A percentile compares a stretch with the other conserved stretches of the same genome.
phyloP scores from a whole-genome alignment of 192 early-diverging fungal species.

The Linderina pennispora region DNA sequence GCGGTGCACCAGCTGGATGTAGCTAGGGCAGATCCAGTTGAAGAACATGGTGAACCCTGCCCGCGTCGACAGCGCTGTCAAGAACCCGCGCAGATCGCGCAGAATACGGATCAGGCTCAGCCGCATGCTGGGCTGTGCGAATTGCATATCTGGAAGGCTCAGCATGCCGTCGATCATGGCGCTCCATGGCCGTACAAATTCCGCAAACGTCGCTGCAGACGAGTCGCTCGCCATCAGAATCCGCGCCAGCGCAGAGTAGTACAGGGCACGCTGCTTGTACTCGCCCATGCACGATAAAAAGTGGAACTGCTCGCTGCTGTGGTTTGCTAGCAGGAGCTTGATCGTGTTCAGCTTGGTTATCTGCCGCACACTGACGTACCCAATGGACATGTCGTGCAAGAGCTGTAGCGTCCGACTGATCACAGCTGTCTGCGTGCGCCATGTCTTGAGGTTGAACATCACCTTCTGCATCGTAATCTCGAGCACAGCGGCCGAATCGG shows the following conservation, averaged over 20 bases:
- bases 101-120: slow-evolving; percentile 56
- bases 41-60: slow-evolving; percentile 66
- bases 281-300: slow-evolving; percentile 61
- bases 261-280: slow-evolving; percentile 57
- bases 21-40: slow-evolving; percentile 77
- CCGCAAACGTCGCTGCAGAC: slow-evolving; percentile 53
- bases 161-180: slow-evolving; percentile 49
- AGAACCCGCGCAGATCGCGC: slow-evolving; percentile 72
- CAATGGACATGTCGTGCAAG: slow-evolving; percentile 70
- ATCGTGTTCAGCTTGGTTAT: slow-evolving; percentile 71
- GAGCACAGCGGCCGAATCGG: slow-evolving; percentile 46
- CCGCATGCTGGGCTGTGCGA: slow-evolving; percentile 43
- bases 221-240: slow-evolving; percentile 68
- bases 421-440: slow-evolving; percentile 49
- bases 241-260: slow-evolving; percentile 74
- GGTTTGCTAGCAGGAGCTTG: slow-evolving; percentile 62
- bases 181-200: slow-evolving; percentile 70
- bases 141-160: slow-evolving; percentile 48
- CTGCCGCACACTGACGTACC: slow-evolving; percentile 71
- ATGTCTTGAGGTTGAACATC: slow-evolving; percentile 59
- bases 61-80: slow-evolving; percentile 56
- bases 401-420: slow-evolving; percentile 63
- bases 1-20: slow-evolving; percentile 57
- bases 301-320: slow-evolving; percentile 62
- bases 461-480: slow-evolving; percentile 37